Evolutionary conservation across 1,284 basidiomycete genomes (phyloP), one percentile per base, ranked within the genome.

Genomic region (Trichosporon asahii): DNA sequence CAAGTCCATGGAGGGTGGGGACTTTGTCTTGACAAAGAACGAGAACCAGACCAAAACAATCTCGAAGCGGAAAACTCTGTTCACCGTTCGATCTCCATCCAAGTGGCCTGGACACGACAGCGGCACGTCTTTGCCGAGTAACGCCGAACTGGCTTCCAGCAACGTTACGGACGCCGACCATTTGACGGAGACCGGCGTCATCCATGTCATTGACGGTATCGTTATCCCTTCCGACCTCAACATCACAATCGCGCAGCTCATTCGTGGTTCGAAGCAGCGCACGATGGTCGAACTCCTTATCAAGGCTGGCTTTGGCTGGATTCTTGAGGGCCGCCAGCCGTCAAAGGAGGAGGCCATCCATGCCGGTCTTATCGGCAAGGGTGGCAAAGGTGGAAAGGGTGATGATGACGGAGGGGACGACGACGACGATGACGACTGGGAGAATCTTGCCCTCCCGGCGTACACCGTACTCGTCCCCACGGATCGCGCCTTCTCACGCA

Each of bases 401-500:
- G 40, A 44, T 40, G 79, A 83, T 60, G 64, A 63, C 7, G 64
- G 67, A 27, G 66, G 66, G 33, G 23, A 57, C n/a, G 68, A 57
- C 27, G 67, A 68, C 5, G 67, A 53, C 18, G 87, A 85, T 33
- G 76, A 87, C 25, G 79, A 82, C 33, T 70, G 70, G 27, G 70
- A 61, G 15, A 65, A 65, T 31, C 67, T 78, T n/a, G 79, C 81
- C 11, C 65, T 78, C 84, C 86, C 72, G 81, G 85, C 64, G 86
- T 92, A 72, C 91, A 95, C 93, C 0, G 81, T 99, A 0, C 86
- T 99, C 4, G 93, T 92, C 75, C 97, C 97, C 0, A 90, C 89
- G 1, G 97, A 99, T 78, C 90, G 91, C 70, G 95, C 96, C 0
- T 97, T 98, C 86, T 91, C 94, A 74, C 85, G 88, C n/a, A 84